These are phyloP conservation scores for Platanus orientalis DNA, from an alignment of 164 flowering plant species.

Conservation along the genomic window DNA sequence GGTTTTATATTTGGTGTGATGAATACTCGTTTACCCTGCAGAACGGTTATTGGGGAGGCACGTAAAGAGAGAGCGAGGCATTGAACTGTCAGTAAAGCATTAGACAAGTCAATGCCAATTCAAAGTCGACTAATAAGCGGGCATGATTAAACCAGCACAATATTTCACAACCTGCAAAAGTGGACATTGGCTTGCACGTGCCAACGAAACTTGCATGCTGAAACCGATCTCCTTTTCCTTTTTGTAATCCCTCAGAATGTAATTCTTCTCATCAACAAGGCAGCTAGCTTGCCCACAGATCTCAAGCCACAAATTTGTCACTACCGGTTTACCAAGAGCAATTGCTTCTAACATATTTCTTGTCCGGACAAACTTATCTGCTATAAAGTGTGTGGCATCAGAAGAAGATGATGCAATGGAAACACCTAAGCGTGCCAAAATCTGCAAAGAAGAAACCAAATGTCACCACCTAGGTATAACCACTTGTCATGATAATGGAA, in stretches of 20 bases:
- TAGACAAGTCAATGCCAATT: background rate
- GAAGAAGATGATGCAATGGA: constrained; percentile 48
- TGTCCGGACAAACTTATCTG: constrained; percentile 85
- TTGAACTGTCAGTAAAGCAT: background rate
- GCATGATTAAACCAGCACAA: background rate
- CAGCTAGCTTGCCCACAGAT: constrained; percentile 79
- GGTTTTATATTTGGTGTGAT: constrained; percentile 82
- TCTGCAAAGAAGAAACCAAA: constrained; percentile 33
- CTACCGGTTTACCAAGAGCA: constrained; percentile 84
- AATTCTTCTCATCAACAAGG: constrained; percentile 74
- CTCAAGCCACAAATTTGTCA: constrained; percentile 85
- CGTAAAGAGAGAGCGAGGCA: background rate
- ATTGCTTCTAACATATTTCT: constrained; percentile 96
- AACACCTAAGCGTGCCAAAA: constrained; percentile 56
- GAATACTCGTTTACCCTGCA: constrained; percentile 75
- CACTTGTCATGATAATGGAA: too few relatives aligned
- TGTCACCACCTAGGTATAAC: background rate
- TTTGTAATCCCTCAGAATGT: constrained; percentile 70
- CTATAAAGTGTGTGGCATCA: constrained; percentile 87
- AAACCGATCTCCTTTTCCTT: constrained; percentile 93
- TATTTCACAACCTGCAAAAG: constrained; percentile 51
- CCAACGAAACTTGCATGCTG: constrained; percentile 69
- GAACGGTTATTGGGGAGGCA: background rate
- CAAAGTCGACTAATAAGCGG: background rate
- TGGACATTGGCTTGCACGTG: constrained; percentile 63